Percentiles rank a stretch among this genome's conserved stretches.
Conservation (phyloP, 768 basidiomycete species). For the Leccinellum luteum region DNA sequence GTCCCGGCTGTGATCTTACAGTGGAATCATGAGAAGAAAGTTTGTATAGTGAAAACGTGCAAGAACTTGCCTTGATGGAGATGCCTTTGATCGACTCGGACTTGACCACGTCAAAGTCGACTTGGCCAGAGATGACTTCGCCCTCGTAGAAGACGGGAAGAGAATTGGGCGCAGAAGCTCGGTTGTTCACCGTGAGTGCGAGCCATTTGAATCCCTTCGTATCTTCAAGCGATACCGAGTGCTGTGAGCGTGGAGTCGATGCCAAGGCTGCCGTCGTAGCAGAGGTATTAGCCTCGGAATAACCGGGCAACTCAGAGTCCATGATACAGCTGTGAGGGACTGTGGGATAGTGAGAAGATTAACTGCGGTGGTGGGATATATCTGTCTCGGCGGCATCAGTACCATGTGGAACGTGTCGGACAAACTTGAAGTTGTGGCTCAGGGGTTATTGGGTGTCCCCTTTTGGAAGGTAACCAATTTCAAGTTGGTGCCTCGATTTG, state of each 20-base stretch:
- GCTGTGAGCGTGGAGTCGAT: constrained; percentile 26
- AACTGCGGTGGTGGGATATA: too few relatives aligned
- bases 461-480: too few relatives aligned
- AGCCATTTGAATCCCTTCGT: constrained; percentile 45
- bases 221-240: constrained; percentile 43
- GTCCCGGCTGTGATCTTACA: constrained; percentile 46
- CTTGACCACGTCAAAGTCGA: constrained; percentile 50
- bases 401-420: too few relatives aligned
- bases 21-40: neutral
- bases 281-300: constrained; percentile 9
- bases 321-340: neutral
- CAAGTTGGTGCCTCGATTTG: too few relatives aligned
- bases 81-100: constrained; percentile 49
- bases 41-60: neutral
- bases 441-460: too few relatives aligned
- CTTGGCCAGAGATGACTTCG: constrained; percentile 48
- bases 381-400: too few relatives aligned
- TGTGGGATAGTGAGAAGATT: neutral
- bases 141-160: constrained; percentile 47
- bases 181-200: constrained; percentile 43
- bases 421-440: too few relatives aligned
- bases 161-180: constrained; percentile 35
- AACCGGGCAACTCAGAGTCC: constrained; percentile 17
- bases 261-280: neutral
- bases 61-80: constrained; percentile 40